Percentiles rank a stretch among this genome's conserved stretches.
Conservation (phyloP, 306 rosid species). For the Lathyrus sativus region DNA sequence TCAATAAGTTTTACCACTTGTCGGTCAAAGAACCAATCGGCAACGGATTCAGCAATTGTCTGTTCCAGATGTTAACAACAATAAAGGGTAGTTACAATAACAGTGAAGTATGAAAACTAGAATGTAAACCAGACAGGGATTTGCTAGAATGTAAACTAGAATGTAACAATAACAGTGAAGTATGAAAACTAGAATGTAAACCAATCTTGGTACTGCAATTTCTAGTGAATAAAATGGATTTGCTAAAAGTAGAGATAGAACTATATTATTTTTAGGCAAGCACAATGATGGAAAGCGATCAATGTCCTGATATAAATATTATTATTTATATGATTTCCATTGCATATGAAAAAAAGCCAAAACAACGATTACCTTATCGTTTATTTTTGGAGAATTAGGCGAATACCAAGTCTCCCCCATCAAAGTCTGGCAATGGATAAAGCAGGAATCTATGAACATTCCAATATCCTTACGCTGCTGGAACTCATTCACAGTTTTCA, state of each 20-base stretch:
- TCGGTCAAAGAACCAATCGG: conserved; percentile 78
- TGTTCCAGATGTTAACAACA: conserved; percentile 45
- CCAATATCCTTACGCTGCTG: conserved; percentile 63
- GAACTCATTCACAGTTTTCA: conserved; percentile 66
- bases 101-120: conserved; percentile 24
- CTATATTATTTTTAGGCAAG: conserved; percentile 28
- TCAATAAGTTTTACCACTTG: conserved; percentile 60
- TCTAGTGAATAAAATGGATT: conserved; percentile 21
- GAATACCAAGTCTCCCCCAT: conserved; percentile 80
- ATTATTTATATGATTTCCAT: conserved; percentile 10
- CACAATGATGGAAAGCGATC: not conserved
- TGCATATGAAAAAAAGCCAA: conserved; percentile 9
- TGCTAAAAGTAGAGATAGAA: conserved; percentile 13
- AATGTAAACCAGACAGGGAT: conserved; percentile 3
- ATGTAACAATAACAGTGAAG: conserved; percentile 23
- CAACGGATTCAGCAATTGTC: conserved; percentile 92
- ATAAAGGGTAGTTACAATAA: conserved; percentile 26
- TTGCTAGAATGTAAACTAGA: conserved; percentile 27
- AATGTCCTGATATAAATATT: conserved; percentile 8
- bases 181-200: conserved; percentile 26
- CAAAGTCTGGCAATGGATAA: conserved; percentile 88
- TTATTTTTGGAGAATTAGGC: conserved; percentile 75
- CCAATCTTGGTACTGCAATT: conserved; percentile 18
- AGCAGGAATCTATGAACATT: conserved; percentile 81
- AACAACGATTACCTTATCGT: conserved; percentile 54